phyloP scores from a whole-genome alignment of 768 basidiomycete species.

The Glaciozyma martinii region DNA sequence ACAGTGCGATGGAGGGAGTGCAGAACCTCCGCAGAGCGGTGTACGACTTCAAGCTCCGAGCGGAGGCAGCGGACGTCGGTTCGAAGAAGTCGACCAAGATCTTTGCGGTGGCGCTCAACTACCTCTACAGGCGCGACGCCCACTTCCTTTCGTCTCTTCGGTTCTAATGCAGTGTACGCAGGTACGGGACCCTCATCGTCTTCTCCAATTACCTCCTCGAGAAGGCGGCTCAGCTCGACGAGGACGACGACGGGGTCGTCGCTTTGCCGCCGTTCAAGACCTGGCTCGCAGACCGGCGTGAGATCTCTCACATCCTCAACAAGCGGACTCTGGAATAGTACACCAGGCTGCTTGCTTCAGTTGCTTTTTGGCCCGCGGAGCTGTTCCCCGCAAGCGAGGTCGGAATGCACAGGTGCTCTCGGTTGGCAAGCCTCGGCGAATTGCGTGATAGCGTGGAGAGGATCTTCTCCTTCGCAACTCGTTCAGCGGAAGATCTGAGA shows the following conservation, averaged over 20 bases:
- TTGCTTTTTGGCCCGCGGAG: too few relatives aligned
- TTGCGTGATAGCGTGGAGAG: too few relatives aligned
- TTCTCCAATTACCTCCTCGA: slow-evolving; percentile 93
- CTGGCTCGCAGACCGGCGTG: slow-evolving; percentile 27
- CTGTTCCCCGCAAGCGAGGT: too few relatives aligned
- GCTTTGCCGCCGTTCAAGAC: slow-evolving; percentile 31
- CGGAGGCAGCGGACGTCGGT: slow-evolving; percentile 67
- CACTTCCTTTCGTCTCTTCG: background rate
- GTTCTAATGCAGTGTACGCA: slow-evolving; percentile 53
- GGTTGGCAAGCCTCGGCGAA: too few relatives aligned
- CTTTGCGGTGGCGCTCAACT: slow-evolving; percentile 71
- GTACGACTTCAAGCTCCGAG: slow-evolving; percentile 61
- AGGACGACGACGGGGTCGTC: slow-evolving; percentile 28
- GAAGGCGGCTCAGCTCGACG: slow-evolving; percentile 31
- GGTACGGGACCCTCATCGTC: slow-evolving; percentile 81
- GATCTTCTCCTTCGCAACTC: too few relatives aligned
- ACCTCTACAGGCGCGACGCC: slow-evolving; percentile 51
- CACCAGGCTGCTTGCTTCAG: too few relatives aligned
- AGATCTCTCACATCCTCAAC: slow-evolving; percentile 27
- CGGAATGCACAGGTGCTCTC: too few relatives aligned
- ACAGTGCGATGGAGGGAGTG: slow-evolving; percentile 49
- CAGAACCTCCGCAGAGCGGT: slow-evolving; percentile 94
- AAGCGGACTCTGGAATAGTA: slow-evolving; percentile 25
- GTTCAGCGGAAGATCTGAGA: too few relatives aligned
- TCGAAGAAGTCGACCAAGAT: slow-evolving; percentile 68